Percentiles rank a stretch among this genome's conserved stretches.
These are phyloP conservation scores for Chrysanthemum lavandulifolium DNA, from an alignment of 129 eudicot species.

Conservation along the genomic window DNA sequence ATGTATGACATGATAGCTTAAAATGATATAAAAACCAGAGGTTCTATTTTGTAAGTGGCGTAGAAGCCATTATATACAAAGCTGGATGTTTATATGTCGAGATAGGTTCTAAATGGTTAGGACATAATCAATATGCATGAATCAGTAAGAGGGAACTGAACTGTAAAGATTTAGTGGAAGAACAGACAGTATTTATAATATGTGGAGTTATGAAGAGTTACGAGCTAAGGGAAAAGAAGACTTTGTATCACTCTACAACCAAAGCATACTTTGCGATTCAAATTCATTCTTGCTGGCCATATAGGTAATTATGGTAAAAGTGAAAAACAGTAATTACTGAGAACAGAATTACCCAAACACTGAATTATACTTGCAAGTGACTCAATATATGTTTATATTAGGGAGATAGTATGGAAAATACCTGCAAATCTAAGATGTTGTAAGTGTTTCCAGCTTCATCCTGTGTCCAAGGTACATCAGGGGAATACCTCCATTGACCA, in stretches of 20 bases:
- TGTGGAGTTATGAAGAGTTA: not conserved
- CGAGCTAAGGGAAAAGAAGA: not conserved
- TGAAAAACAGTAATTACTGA: not conserved
- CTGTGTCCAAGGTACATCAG: slow-evolving; percentile 78
- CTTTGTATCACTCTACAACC: not conserved
- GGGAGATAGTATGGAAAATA: slow-evolving; percentile 16
- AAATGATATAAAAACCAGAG: slow-evolving; percentile 18
- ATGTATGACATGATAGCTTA: slow-evolving; percentile 2
- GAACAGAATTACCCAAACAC: too few relatives aligned
- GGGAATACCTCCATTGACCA: slow-evolving; percentile 88
- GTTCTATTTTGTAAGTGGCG: slow-evolving; percentile 7
- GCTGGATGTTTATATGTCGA: not conserved
- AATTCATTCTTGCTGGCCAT: not conserved
- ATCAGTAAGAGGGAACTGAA: not conserved
- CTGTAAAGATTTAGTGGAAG: too few relatives aligned
- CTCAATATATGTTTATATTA: not conserved
- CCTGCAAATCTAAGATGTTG: slow-evolving; percentile 90
- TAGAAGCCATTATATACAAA: too few relatives aligned
- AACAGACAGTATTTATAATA: too few relatives aligned
- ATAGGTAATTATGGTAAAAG: not conserved
- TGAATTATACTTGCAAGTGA: not conserved
- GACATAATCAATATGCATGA: not conserved
- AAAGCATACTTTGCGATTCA: not conserved
- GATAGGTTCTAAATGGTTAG: not conserved
- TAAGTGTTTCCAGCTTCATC: slow-evolving; percentile 89